phyloP scores from a whole-genome alignment of 176 grass and related monocot species.

The Rhipidocladum racemiflorum region DNA sequence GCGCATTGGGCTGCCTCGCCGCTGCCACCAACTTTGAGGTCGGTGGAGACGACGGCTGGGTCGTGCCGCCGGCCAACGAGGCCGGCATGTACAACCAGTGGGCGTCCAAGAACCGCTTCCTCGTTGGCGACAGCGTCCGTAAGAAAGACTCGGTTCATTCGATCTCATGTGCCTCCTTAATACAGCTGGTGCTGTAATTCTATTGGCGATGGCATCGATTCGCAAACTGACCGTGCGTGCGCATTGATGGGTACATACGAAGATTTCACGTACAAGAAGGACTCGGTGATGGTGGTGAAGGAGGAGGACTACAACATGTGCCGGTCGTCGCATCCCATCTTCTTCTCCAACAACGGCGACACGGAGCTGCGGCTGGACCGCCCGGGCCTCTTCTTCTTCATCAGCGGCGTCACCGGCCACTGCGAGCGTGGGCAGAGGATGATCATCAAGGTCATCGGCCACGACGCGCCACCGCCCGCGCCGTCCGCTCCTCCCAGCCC shows the following conservation, averaged over 20 bases:
- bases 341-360: conserved; percentile 79
- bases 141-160: conserved; percentile 26
- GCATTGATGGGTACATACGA: background rate
- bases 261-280: conserved; percentile 86
- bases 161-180: background rate
- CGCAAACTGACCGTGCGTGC: background rate
- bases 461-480: background rate
- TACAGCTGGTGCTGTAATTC: background rate
- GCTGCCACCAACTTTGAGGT: conserved; percentile 57
- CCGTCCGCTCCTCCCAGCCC: conserved; percentile 27
- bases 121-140: conserved; percentile 74
- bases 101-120: conserved; percentile 83
- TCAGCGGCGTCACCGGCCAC: conserved; percentile 73
- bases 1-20: background rate
- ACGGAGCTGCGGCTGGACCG: conserved; percentile 48
- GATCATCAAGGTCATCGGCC: conserved; percentile 59
- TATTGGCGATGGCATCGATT: background rate
- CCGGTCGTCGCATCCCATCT: conserved; percentile 49
- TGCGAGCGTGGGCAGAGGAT: conserved; percentile 78
- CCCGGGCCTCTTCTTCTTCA: conserved; percentile 58
- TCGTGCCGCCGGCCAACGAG: conserved; percentile 38
- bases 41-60: conserved; percentile 64
- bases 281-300: conserved; percentile 74
- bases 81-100: conserved; percentile 54
- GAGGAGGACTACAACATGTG: conserved; percentile 74